Base-by-base conservation (phyloP, 306 rosid species). In the Ziziphus jujuba region DNA sequence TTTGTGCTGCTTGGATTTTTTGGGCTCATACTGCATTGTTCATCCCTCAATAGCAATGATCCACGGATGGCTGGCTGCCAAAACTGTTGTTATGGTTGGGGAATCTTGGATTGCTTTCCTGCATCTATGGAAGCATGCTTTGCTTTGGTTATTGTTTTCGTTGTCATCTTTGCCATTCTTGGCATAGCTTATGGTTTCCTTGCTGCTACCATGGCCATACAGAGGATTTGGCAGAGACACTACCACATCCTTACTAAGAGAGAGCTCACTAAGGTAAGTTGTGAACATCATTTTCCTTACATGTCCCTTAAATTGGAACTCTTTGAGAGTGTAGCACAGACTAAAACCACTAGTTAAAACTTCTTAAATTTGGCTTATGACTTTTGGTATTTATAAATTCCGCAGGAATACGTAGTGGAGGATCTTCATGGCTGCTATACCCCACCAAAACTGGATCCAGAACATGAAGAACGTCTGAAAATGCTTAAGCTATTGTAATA, bases 101-200 rank as follows among this genome's bases (percentile, higher is more conserved):
- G 99, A 71, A 88, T 95, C 60, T 78, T 95, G 84, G 99, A 95
- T 80, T 95, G 99, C 84, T 95, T 95, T 73, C 99, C 99, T 8
- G 99, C 96, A n/a, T 95, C 99, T 33, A 88, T 95, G 99, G 99
- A 95, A 77, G 99, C 97, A 4, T 95, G 99, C 81, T 95, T 95
- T 75, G 96, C 96, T 47, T 79, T 95, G 24, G 92, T 95, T 63
- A 72, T 95, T 50, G 97, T 95, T 72, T 95, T 95, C 9, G 96
- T 95, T 15, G 89, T 95, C 63, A 89, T 95, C 80, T 95, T 95
- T 81, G 99, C 96, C 23, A 95, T 95, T 78, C 97, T 95, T 70
- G 99, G 99, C 58, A 89, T 95, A 71, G 97, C 99, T 49, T 95
- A 95, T 59, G 93, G 99, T 55, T 95, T 95, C 76, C 99, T 95